Evolutionary conservation across 2,329 filamentous ascomycete species (phyloP), one percentile per base, ranked within the genome.

Genomic region (Pezicula rhizophila): DNA sequence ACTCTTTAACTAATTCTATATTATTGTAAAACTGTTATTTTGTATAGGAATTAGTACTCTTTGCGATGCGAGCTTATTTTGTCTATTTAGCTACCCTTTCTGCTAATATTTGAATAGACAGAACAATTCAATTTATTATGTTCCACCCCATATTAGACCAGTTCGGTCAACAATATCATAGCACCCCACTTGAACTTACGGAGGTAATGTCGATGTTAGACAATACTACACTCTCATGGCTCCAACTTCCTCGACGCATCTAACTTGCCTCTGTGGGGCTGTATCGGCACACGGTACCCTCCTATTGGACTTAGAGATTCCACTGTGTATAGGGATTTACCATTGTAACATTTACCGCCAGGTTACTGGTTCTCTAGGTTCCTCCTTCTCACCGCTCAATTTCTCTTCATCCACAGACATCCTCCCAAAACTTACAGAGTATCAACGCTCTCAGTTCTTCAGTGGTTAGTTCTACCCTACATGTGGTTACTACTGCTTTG

Each of bases 401-500:
- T 47, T 38, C 12, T 20, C 45, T 23, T 38, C 45, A 1, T 18
- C 45, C n/a, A 10, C 33, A 42, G 45, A 25, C n/a, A 42, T 38
- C 11, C 38, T 42, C 14, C 35, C 45, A 11, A 47, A 23, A 42
- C 23, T 42, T 20, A 42, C 45, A 35, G 25, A 38, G 4, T 47
- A 47, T 17, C 15, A 47, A 8, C 42, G 45, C 38, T 47, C 45
- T 35, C 25, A 18, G 11, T 34, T 33, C 8, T 4, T 47, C 17
- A 47, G 37, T 10, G 38, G 45, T 3, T 47, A 47, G 4, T 38
- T 38, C 11, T 38, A n/a, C 35, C 17, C 35, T 8, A 17, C 2
- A 15, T 50, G 44, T 20, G 48, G 48, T 26, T 48, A 28, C 33
- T 35, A 48, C 10, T 48, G 49, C 46, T 51, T 51, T 28, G 15